These are phyloP conservation scores for Arabidopsis hybrid DNA, from an alignment of 441 rosid genomes.

Conservation along the genomic window DNA sequence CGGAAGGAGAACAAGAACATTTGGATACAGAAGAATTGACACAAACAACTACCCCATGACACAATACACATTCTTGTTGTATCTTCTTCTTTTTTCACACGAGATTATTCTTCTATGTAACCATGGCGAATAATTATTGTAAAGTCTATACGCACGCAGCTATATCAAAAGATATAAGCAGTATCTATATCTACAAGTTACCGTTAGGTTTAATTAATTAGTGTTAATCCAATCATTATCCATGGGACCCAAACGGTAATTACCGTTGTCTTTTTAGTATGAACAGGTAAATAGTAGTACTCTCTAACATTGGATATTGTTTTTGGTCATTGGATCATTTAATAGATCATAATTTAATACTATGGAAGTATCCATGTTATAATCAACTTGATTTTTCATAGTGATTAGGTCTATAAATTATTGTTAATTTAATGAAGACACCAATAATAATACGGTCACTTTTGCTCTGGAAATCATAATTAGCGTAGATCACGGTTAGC, in stretches of 20 bases:
- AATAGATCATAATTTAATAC: not conserved
- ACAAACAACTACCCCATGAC: slow-evolving; percentile 2
- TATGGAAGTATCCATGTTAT: no score
- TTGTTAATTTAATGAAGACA: slow-evolving; percentile 6
- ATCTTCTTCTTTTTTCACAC: slow-evolving; percentile 22
- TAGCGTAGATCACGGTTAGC: slow-evolving; percentile 47
- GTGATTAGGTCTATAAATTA: slow-evolving; percentile 30
- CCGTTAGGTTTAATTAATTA: no score
- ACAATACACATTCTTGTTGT: slow-evolving; percentile 20
- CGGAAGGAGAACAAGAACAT: slow-evolving; percentile 43
- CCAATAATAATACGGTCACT: slow-evolving; percentile 31
- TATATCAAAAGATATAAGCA: slow-evolving; percentile 23
- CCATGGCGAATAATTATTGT: slow-evolving; percentile 35
- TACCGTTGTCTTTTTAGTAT: no score
- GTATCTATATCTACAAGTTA: no score
- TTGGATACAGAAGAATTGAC: slow-evolving; percentile 48
- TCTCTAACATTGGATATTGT: not conserved
- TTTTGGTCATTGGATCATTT: not conserved
- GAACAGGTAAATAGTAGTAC: no score
- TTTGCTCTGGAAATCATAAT: slow-evolving; percentile 35
- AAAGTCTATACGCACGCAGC: slow-evolving; percentile 29
- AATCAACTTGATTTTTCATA: not conserved
- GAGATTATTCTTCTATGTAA: slow-evolving; percentile 38
- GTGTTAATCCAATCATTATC: no score
- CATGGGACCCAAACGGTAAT: no score